These are phyloP conservation scores for Lichtheimia corymbifera DNA, from an alignment of 371 early-diverging fungal genomes.

Conservation along the genomic window DNA sequence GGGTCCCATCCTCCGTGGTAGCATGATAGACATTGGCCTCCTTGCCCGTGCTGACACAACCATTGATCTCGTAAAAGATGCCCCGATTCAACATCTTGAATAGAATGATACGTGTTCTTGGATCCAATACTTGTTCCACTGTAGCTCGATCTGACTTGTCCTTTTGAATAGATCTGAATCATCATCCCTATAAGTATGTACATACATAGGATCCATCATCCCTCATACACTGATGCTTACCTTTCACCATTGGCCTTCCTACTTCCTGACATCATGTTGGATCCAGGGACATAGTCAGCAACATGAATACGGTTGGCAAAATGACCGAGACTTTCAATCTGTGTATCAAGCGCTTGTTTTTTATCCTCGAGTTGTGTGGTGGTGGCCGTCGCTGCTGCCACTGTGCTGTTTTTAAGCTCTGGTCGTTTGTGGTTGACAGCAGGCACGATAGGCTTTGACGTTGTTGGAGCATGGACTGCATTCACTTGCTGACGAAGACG, in stretches of 20 bases:
- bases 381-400: conserved; percentile 21
- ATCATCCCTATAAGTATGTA: background rate
- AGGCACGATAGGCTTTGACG: conserved; percentile 34
- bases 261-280: conserved; percentile 52
- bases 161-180: conserved; percentile 38
- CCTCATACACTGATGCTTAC: conserved; percentile 31
- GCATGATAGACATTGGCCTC: conserved; percentile 99
- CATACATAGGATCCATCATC: background rate
- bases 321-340: conserved; percentile 60
- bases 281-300: conserved; percentile 49
- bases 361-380: conserved; percentile 28
- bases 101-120: conserved; percentile 95
- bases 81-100: conserved; percentile 94
- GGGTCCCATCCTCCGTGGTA: conserved; percentile 78
- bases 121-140: conserved; percentile 97
- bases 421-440: conserved; percentile 39
- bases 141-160: conserved; percentile 99
- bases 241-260: conserved; percentile 82
- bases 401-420: conserved; percentile 21
- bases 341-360: conserved; percentile 47
- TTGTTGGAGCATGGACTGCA: conserved; percentile 26
- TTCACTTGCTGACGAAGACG: conserved; percentile 67
- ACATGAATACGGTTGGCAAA: conserved; percentile 67
- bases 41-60: conserved; percentile 98
- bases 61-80: conserved; percentile 92